phyloP scores from a whole-genome alignment of 78 protist genomes.

The Dictyostelium brefeldianum region DNA sequence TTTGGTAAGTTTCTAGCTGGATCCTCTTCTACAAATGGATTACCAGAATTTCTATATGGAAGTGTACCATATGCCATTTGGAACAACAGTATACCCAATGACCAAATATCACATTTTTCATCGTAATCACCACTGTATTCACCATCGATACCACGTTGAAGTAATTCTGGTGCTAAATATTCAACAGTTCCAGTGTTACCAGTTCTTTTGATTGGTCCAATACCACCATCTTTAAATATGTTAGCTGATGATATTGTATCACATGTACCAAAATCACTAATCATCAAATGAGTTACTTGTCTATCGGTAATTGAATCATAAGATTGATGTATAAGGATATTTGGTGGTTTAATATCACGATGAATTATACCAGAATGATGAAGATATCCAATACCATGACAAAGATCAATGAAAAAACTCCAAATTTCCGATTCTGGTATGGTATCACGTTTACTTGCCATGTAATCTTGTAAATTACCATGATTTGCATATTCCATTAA shows the following conservation, averaged over 20 bases:
- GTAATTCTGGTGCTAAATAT: conserved; percentile 83
- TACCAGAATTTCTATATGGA: conserved; percentile 59
- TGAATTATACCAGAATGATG: conserved; percentile 82
- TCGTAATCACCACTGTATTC: conserved; percentile 18
- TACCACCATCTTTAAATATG: neutral
- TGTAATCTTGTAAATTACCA: conserved; percentile 83
- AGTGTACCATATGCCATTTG: conserved; percentile 73
- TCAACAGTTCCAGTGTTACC: conserved; percentile 88
- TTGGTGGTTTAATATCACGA: conserved; percentile 80
- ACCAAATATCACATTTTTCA: conserved; percentile 85
- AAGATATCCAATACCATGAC: conserved; percentile 82
- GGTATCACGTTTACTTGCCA: conserved; percentile 33
- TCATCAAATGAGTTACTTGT: conserved; percentile 76
- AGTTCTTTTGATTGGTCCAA: conserved; percentile 49
- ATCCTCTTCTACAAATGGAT: conserved; percentile 57
- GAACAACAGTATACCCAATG: conserved; percentile 78
- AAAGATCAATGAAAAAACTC: conserved; percentile 84
- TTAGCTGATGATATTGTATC: conserved; percentile 6
- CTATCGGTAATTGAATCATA: conserved; percentile 65
- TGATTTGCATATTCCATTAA: conserved; percentile 87
- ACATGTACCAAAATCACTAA: conserved; percentile 87
- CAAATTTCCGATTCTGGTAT: conserved; percentile 80
- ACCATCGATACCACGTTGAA: conserved; percentile 31
- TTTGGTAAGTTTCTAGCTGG: conserved; percentile 30
- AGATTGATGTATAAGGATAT: conserved; percentile 62